These are phyloP conservation scores for Pseudocercospora pini-densiflorae DNA, from an alignment of 2,329 filamentous ascomycete species.

Conservation along the genomic window DNA sequence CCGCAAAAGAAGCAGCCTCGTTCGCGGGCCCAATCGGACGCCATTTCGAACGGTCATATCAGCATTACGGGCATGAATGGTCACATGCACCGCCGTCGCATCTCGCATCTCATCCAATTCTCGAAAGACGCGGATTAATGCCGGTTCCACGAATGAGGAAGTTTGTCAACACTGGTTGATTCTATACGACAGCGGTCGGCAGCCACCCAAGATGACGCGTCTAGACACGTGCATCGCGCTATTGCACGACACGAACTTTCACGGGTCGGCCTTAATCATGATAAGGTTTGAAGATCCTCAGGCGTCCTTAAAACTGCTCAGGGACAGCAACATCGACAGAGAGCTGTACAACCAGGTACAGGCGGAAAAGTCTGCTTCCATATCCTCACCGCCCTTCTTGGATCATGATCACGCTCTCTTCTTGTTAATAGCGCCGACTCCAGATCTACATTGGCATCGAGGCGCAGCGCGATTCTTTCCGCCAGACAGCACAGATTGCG, in stretches of 20 bases:
- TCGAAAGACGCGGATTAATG: constrained; percentile 18
- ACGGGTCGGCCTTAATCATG: not conserved
- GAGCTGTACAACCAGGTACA: not conserved
- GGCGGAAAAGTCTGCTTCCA: not conserved
- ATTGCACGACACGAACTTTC: not conserved
- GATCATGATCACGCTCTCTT: not conserved
- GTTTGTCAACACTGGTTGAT: not conserved
- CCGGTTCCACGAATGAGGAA: not conserved
- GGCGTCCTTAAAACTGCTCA: not conserved
- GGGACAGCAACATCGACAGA: not conserved
- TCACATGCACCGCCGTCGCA: constrained; percentile 17
- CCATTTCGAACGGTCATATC: constrained; percentile 14
- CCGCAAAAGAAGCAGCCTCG: constrained; percentile 8
- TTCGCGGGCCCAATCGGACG: constrained; percentile 7
- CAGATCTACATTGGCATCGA: not conserved
- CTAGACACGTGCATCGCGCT: constrained; percentile 1
- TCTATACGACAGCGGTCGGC: not conserved
- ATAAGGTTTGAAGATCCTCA: constrained; percentile 7
- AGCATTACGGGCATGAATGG: constrained; percentile 14
- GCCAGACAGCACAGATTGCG: not conserved
- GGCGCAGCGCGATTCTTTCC: not conserved
- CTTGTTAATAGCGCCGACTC: not conserved
- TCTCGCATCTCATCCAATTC: constrained; percentile 20
- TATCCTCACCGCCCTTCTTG: not conserved
- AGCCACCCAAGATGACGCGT: constrained; percentile 8